Conservation (phyloP, 2,329 filamentous ascomycete species). For the Aspergillus pseudoterreus region DNA sequence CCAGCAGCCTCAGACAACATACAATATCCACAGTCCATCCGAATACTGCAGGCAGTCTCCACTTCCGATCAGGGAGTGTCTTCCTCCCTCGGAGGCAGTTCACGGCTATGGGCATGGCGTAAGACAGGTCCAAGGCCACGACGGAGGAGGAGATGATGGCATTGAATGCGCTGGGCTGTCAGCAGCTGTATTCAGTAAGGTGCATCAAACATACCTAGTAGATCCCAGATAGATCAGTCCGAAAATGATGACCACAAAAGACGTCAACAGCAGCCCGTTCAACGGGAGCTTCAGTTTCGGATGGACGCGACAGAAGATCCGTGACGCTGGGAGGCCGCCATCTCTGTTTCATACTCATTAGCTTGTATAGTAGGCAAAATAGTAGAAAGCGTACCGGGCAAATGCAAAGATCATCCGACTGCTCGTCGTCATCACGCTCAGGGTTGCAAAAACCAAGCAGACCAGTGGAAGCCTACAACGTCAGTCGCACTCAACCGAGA, state of each 20-base stretch:
- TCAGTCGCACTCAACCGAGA: slow-evolving; percentile 5
- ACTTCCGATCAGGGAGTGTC: slow-evolving; percentile 59
- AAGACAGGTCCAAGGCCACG: slow-evolving; percentile 67
- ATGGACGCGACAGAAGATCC: slow-evolving; percentile 59
- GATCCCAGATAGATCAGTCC: slow-evolving; percentile 68
- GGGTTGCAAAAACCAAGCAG: slow-evolving; percentile 26
- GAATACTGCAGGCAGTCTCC: slow-evolving; percentile 51
- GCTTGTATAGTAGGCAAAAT: background rate
- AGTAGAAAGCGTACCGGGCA: slow-evolving; percentile 16
- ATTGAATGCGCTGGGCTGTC: slow-evolving; percentile 57
- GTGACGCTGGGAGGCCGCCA: slow-evolving; percentile 61
- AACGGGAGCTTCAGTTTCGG: slow-evolving; percentile 59
- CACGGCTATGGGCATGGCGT: slow-evolving; percentile 68
- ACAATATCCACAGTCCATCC: slow-evolving; percentile 59
- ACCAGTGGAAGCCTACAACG: slow-evolving; percentile 22
- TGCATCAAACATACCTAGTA: slow-evolving; percentile 24
- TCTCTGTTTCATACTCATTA: slow-evolving; percentile 42
- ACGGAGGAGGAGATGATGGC: slow-evolving; percentile 68
- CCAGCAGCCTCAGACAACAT: slow-evolving; percentile 13
- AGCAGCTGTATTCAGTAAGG: background rate
- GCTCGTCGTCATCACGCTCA: slow-evolving; percentile 30
- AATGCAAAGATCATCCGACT: slow-evolving; percentile 32
- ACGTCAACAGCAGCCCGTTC: slow-evolving; percentile 61
- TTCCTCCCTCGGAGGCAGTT: slow-evolving; percentile 64
- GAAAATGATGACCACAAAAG: slow-evolving; percentile 61